Base-by-base conservation (phyloP, 73 alveolate genomes). In the Halteria grandinella region DNA sequence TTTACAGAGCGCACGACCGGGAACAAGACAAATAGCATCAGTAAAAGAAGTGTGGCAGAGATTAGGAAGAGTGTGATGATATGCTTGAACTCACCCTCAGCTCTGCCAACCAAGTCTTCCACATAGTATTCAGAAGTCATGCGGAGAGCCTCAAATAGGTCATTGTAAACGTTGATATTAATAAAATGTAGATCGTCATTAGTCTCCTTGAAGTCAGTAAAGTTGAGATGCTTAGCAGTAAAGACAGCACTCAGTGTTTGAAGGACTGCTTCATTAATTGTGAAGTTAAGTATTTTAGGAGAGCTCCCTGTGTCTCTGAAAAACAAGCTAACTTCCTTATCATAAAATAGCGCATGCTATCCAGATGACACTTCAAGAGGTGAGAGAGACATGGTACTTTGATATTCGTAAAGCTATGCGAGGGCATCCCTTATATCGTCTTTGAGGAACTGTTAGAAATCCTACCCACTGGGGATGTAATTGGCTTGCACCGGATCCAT, bases 241-340 rank as follows among this genome's bases (percentile, higher is more conserved):
- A 73, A 73, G 33, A 73, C 55, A 3, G 85, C 85, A n/a, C 66
- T 34, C 20, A 75, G 55, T 10, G 55, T 41, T 37, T 73, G 34
- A n/a, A 73, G 64, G 21, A 73, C 85, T 17, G 85, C 50, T 40
- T 73, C 85, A 17, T 63, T 73, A 18, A 73, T 28, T 0, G 85
- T 37, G 31, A 73, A 73, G 36, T 73, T 73, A 2, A 73, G 27
- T 4, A 48, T 73, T 64, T 73, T 73, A 5, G 55, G 64, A 20
- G 85, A 50, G 11, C 57, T 64, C 34, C 55, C 85, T 21, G 52
- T 15, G 47, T 73, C 85, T 25, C 52, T 73, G 55, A 73, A 73
- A 33, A 54, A 37, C 25, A 73, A 33, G 47, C 27, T 53, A 8
- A 73, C 85, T 6, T 62, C 24, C 25, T 73, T 73, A 0, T 63